Evolutionary conservation across 2,329 filamentous ascomycete species (phyloP).

Genomic region (Cytospora paraplurivora): DNA sequence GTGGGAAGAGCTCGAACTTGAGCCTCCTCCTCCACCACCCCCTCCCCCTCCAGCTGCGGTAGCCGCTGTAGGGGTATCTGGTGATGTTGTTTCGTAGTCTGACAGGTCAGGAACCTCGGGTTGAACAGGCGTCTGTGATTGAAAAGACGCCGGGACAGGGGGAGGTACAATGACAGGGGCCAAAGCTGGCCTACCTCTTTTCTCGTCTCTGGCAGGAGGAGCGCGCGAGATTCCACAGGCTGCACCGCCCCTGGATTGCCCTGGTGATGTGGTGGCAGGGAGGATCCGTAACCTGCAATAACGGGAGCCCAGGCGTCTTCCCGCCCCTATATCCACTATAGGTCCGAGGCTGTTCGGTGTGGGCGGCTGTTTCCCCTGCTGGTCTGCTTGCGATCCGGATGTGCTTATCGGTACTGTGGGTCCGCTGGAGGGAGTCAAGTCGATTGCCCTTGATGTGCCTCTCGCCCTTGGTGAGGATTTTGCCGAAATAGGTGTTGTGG

Average conservation of each 20-base stretch:
- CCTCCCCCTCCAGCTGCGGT: not conserved
- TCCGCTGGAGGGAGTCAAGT: not conserved
- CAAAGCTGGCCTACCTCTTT: not conserved
- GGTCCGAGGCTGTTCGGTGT: not conserved
- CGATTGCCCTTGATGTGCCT: too few relatives aligned
- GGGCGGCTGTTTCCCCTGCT: not conserved
- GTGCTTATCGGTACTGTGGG: too few relatives aligned
- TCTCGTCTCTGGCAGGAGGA: not conserved
- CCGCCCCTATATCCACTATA: not conserved
- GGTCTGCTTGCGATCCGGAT: not conserved
- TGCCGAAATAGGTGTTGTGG: too few relatives aligned
- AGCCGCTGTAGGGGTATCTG: not conserved
- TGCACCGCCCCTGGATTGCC: not conserved
- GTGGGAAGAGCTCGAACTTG: not conserved
- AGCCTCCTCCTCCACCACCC: not conserved
- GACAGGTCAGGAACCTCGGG: not conserved
- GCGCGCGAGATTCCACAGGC: not conserved
- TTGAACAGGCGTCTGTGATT: not conserved
- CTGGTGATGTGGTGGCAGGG: not conserved
- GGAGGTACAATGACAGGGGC: not conserved
- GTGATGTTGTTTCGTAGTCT: not conserved
- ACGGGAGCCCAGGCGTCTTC: not conserved
- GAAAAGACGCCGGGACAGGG: not conserved
- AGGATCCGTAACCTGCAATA: not conserved
- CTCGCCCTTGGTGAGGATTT: too few relatives aligned